Percentiles rank a stretch among this genome's conserved stretches.
phyloP scores from a whole-genome alignment of 805 yeast species.

The Wickerhamomyces chambardii region DNA sequence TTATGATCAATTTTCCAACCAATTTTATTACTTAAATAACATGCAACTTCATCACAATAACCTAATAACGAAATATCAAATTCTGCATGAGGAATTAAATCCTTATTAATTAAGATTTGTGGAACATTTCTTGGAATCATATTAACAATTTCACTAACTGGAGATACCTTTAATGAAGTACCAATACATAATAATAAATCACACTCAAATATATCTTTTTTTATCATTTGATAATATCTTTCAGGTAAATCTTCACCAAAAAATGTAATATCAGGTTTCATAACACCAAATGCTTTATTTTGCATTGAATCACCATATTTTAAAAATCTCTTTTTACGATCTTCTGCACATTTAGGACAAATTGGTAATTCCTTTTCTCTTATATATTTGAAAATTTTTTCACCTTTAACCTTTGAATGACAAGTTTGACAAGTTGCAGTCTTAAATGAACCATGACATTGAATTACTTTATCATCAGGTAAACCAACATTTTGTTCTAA shows the following conservation, averaged over 20 bases:
- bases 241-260: constrained; percentile 81
- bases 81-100: constrained; percentile 64
- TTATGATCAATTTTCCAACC: constrained; percentile 55
- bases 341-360: constrained; percentile 57
- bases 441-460: constrained; percentile 92
- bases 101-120: constrained; percentile 71
- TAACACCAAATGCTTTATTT: constrained; percentile 59
- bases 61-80: constrained; percentile 77
- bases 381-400: constrained; percentile 50
- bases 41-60: constrained; percentile 74
- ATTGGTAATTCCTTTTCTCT: constrained; percentile 52
- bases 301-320: constrained; percentile 17
- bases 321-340: constrained; percentile 25
- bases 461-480: constrained; percentile 55
- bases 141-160: constrained; percentile 84
- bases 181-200: constrained; percentile 83
- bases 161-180: constrained; percentile 86
- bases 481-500: constrained; percentile 79
- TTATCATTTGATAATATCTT: constrained; percentile 49
- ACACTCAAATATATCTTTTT: constrained; percentile 55
- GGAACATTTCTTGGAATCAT: constrained; percentile 67
- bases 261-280: constrained; percentile 90
- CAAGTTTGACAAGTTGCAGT: constrained; percentile 81
- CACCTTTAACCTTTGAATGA: constrained; percentile 56
- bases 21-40: constrained; percentile 47